Percentiles rank a stretch among this genome's conserved stretches.
Conservation (phyloP, 129 eudicot genomes). For the Flaveria trinervia region DNA sequence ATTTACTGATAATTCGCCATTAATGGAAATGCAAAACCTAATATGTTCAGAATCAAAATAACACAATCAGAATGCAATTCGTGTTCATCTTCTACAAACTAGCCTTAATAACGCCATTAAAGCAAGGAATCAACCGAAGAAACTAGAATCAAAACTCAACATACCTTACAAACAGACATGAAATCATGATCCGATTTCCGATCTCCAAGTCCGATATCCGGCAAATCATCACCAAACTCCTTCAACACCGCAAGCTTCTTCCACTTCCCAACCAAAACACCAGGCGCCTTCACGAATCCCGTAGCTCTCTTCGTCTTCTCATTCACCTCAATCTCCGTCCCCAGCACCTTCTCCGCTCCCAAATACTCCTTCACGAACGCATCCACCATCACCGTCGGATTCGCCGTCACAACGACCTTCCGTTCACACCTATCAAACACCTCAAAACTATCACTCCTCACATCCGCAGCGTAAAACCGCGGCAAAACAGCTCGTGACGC, state of each 20-base stretch:
- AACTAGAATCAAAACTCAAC: slow-evolving; percentile 18
- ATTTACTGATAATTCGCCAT: background rate
- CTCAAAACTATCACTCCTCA: slow-evolving; percentile 71
- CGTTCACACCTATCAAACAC: slow-evolving; percentile 72
- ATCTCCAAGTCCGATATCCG: slow-evolving; percentile 95
- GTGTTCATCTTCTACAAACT: background rate
- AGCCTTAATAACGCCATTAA: background rate
- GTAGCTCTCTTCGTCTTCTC: slow-evolving; percentile 81
- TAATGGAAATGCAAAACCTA: background rate
- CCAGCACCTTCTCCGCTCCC: slow-evolving; percentile 93
- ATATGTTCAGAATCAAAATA: slow-evolving; percentile 4
- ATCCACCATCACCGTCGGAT: slow-evolving; percentile 94
- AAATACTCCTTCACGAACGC: slow-evolving; percentile 81
- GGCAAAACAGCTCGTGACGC: slow-evolving; percentile 92
- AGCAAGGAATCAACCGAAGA: background rate
- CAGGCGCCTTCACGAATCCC: slow-evolving; percentile 82
- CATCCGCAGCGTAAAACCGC: slow-evolving; percentile 75
- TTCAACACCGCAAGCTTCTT: slow-evolving; percentile 66
- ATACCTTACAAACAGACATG: slow-evolving; percentile 95
- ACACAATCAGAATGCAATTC: background rate
- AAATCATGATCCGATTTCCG: slow-evolving; percentile 93
- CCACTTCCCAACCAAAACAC: slow-evolving; percentile 88
- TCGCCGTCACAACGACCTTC: slow-evolving; percentile 89
- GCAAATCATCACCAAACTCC: slow-evolving; percentile 81
- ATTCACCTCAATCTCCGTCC: slow-evolving; percentile 93